Evolutionary conservation across 805 yeast genomes (phyloP), one percentile per base, ranked within the genome.

Genomic region (Candida xyloterini): DNA sequence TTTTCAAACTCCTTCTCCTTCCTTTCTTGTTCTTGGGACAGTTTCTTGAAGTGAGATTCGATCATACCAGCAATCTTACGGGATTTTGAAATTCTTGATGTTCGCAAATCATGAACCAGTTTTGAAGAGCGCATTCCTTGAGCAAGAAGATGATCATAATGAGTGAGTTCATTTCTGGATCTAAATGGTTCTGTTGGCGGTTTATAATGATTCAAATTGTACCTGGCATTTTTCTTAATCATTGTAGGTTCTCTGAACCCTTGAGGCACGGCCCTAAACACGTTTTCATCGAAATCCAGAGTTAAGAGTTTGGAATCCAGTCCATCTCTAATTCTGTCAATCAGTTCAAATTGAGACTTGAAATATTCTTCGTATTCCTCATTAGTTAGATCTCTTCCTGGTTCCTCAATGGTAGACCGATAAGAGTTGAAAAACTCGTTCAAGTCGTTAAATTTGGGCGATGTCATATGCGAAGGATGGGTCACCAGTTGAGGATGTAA

Each of bases 1-100:
- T 77, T 83, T 51, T 89, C 95, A 51, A 80, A 77, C 42, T 84
- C 95, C 48, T 81, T 81, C 15, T 74, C 73, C 42, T 79, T 76
- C 42, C 95, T 76, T 50, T 91, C 98, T 48, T 85, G 87, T 30
- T 95, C 95, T 42, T 95, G 96, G 0, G 83, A 79, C 34, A 85
- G 73, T 58, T 90, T 81, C 51, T 84, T 84, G 68, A 88, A 91
- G 65, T 93, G 90, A 33, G 73, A 78, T 46, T 91, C 97, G 15
- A 93, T 68, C 85, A 88, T 84, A 32, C 71, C 79, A 0, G 96
- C 82, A 5, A 89, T 74, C 48, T 78, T 84, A 52, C 79, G 76
- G 2, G 87, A 78, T 48, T 79, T 72, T n/a, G 81, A 74, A 11
- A 79, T 74, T 47, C 83, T 84, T 18, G 75, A 73, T 42, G 70